phyloP scores from a whole-genome alignment of 1,139 yeast species.

The Kodamaea suecica region DNA sequence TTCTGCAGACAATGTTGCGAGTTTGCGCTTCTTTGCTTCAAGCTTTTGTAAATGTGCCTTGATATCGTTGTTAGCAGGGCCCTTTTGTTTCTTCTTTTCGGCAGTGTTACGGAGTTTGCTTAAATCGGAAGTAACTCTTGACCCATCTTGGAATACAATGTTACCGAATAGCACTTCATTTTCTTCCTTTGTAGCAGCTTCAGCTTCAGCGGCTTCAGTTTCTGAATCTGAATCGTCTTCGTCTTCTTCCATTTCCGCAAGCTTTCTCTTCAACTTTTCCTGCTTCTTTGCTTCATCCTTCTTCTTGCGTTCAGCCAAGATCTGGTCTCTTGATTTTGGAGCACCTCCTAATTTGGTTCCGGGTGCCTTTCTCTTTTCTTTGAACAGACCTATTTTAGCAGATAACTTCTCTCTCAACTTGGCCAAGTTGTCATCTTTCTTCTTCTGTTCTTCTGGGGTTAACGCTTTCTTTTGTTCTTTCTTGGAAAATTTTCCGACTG shows the following conservation, averaged over 20 bases:
- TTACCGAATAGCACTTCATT: conserved; percentile 68
- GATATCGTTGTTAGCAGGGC: conserved; percentile 82
- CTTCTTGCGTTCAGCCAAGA: conserved; percentile 54
- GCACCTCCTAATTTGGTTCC: conserved; percentile 81
- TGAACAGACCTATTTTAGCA: conserved; percentile 62
- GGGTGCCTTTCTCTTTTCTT: conserved; percentile 86
- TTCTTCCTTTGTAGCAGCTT: conserved; percentile 31
- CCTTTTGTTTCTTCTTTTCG: conserved; percentile 60
- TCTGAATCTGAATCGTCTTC: conserved; percentile 33
- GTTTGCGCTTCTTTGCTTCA: conserved; percentile 68
- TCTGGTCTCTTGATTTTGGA: conserved; percentile 75
- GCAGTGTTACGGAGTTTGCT: conserved; percentile 50
- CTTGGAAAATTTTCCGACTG: conserved; percentile 13
- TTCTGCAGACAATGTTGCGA: conserved; percentile 59
- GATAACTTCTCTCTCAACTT: conserved; percentile 72
- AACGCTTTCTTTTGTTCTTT: conserved; percentile 25
- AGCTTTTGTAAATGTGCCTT: conserved; percentile 76
- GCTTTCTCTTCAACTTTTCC: conserved; percentile 30
- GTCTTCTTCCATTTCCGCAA: conserved; percentile 32
- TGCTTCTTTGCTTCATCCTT: conserved; percentile 40
- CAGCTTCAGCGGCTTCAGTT: conserved; percentile 37
- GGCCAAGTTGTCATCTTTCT: conserved; percentile 54
- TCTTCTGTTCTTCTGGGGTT: conserved; percentile 46
- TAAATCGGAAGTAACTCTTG: conserved; percentile 75
- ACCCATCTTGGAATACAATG: conserved; percentile 80